Base-by-base conservation (phyloP, 78 protist species). In the Speleostelium caveatum region DNA sequence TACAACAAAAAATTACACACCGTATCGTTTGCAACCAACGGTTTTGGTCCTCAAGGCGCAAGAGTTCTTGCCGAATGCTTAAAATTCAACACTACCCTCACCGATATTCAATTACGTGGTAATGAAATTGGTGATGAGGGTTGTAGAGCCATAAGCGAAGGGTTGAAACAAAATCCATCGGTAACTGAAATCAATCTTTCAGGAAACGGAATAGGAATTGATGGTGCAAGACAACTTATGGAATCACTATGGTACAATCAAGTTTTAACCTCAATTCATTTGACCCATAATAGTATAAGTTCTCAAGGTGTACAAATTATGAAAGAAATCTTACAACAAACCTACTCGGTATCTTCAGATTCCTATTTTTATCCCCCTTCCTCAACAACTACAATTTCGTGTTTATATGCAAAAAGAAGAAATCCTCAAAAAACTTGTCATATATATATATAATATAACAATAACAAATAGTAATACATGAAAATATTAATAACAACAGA, bases 11-110 rank as follows among this genome's bases (percentile, higher is more conserved):
- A 63, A 22, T 30, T 83, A 22, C 26, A 49, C 24, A 56, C 33
- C 12, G 28, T 83, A 7, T 59, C 67, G 2, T 35, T 83, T 28
- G 33, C 79, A 16, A 83, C 91, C 69, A 92, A 55, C 49, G 85
- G 74, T 6, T 75, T 92, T 17, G 95, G 95, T 24, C 91, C 90
- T 35, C 59, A 63, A 2, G 95, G 95, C 38, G 95, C 88, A 5
- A 35, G 45, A 36, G 42, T 24, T 24, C 14, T 94, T 16, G 73
- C 80, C 1, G 96, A 60, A 0, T 41, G 76, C 22, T 61, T 94
- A 19, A 39, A 26, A 24, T 63, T 22, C 56, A 94, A 94, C 32
- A 16, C 12, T 22, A 38, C 94, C 30, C 51, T 94, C 21, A 63
- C 83, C 12, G 68, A 80, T 26, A 55, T 94, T 21, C 75, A 85